A percentile compares a stretch with the other conserved stretches of the same genome.
phyloP scores from a whole-genome alignment of 768 basidiomycete genomes.

The Amanita muscaria region DNA sequence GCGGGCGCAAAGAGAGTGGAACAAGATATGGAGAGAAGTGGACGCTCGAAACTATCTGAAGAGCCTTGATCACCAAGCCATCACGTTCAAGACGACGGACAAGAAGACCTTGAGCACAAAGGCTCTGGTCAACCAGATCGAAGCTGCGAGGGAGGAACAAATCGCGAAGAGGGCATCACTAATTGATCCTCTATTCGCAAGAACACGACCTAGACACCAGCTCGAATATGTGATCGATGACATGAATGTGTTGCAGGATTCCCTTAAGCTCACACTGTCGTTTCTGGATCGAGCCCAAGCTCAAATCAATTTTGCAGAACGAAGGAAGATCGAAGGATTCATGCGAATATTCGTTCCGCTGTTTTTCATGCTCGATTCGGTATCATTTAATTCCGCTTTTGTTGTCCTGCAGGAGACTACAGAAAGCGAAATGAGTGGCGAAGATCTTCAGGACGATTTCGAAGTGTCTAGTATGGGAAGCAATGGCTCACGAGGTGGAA shows the following conservation, averaged over 20 bases:
- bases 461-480: slow-evolving; percentile 33
- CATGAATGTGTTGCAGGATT: slow-evolving; percentile 72
- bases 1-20: slow-evolving; percentile 95
- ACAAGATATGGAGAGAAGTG: slow-evolving; percentile 96
- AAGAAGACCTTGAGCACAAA: slow-evolving; percentile 77
- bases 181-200: slow-evolving; percentile 45
- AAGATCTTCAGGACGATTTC: slow-evolving; percentile 30
- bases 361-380: slow-evolving; percentile 68
- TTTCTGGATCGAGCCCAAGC: slow-evolving; percentile 85
- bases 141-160: slow-evolving; percentile 77
- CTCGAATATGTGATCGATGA: slow-evolving; percentile 73
- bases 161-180: slow-evolving; percentile 61
- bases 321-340: slow-evolving; percentile 77
- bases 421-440: slow-evolving; percentile 53
- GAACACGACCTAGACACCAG: slow-evolving; percentile 68
- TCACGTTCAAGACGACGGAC: slow-evolving; percentile 83
- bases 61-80: slow-evolving; percentile 88
- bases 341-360: slow-evolving; percentile 69
- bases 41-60: slow-evolving; percentile 91
- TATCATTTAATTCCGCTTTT: slow-evolving; percentile 62
- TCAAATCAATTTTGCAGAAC: slow-evolving; percentile 61
- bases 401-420: slow-evolving; percentile 45
- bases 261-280: slow-evolving; percentile 80
- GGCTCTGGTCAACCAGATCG: slow-evolving; percentile 75
- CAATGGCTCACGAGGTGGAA: slow-evolving; percentile 22